These are phyloP conservation scores for Mortierella sp. DNA, from an alignment of 371 early-diverging fungal genomes.

Conservation along the genomic window DNA sequence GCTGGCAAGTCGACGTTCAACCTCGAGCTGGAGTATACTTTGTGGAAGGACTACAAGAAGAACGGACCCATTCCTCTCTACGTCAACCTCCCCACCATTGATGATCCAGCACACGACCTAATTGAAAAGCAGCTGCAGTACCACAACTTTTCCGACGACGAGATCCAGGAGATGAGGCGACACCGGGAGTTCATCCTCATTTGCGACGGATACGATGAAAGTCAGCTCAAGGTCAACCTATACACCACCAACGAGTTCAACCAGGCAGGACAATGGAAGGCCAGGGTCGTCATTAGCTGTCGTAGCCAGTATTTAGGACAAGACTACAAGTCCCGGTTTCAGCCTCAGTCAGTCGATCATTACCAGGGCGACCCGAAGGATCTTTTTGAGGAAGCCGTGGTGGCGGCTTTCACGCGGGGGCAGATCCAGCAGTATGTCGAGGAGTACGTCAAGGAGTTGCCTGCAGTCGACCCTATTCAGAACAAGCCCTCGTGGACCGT, in stretches of 20 bases:
- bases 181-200: conserved; percentile 11
- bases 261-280: neutral
- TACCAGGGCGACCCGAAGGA: neutral
- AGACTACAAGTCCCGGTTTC: neutral
- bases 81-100: neutral
- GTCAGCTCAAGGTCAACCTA: neutral
- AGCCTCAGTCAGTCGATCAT: neutral
- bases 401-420: neutral
- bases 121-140: neutral
- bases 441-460: neutral
- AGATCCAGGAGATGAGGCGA: conserved; percentile 9
- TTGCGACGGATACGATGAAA: conserved; percentile 25
- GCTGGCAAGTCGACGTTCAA: conserved; percentile 26
- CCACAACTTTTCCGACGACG: neutral
- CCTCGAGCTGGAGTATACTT: neutral
- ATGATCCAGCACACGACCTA: neutral
- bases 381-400: neutral
- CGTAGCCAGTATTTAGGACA: neutral
- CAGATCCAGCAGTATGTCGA: conserved; percentile 21
- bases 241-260: conserved; percentile 12
- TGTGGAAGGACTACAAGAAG: conserved; percentile 7
- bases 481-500: neutral
- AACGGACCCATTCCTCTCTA: conserved; percentile 1
- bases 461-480: no score
- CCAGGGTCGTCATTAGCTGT: conserved; percentile 20